Evolutionary conservation across 2,329 filamentous ascomycete species (phyloP).

Genomic region (Tympanopsis confertula): DNA sequence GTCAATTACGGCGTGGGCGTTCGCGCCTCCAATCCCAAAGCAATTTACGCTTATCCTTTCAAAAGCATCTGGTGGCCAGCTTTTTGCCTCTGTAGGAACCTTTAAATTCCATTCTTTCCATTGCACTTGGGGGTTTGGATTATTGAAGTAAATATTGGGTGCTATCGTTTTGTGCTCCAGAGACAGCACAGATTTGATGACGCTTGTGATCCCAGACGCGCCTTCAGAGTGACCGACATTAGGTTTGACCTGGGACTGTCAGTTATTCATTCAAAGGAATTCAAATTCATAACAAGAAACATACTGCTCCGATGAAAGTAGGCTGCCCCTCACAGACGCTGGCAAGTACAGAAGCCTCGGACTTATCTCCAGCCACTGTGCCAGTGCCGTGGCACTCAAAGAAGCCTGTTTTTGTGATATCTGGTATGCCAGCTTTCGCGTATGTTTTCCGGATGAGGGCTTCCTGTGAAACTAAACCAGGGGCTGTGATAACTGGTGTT

Average conservation of each 20-base stretch:
- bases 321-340: slow-evolving; percentile 14
- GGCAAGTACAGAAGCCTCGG: slow-evolving; percentile 16
- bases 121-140: slow-evolving; percentile 23
- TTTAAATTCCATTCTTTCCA: slow-evolving; percentile 9
- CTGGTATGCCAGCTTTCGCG: slow-evolving; percentile 12
- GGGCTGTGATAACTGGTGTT: slow-evolving; percentile 20
- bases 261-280: slow-evolving; percentile 3
- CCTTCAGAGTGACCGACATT: slow-evolving; percentile 40
- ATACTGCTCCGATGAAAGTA: slow-evolving; percentile 22
- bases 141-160: slow-evolving; percentile 36
- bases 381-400: slow-evolving; percentile 27
- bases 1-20: slow-evolving; percentile 19
- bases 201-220: slow-evolving; percentile 34
- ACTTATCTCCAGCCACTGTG: slow-evolving; percentile 22
- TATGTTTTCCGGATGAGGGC: slow-evolving; percentile 17
- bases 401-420: slow-evolving; percentile 13
- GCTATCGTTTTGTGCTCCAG: slow-evolving; percentile 36
- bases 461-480: slow-evolving; percentile 16
- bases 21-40: slow-evolving; percentile 26
- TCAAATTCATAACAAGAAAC: too few species aligned
- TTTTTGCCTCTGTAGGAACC: not conserved
- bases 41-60: slow-evolving; percentile 13
- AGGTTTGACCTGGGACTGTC: slow-evolving; percentile 31
- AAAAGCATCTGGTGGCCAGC: not conserved
- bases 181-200: slow-evolving; percentile 40